Evolutionary conservation across 2,329 filamentous ascomycete species (phyloP).

Genomic region (Zalaria obscura): DNA sequence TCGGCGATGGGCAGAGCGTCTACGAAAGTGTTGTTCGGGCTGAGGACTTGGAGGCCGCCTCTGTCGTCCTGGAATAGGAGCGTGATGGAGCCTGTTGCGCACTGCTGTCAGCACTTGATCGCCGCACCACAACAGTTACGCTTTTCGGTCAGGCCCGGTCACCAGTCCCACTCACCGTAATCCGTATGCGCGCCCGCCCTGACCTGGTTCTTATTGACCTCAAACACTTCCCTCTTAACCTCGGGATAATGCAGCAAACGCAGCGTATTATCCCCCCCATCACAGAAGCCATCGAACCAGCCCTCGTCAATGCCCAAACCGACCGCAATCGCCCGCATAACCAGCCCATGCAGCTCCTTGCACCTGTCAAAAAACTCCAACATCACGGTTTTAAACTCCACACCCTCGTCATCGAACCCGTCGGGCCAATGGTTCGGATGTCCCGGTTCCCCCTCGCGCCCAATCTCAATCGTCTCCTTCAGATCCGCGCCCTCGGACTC

Average conservation of each 20-base stretch:
- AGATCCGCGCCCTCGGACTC: too few relatives aligned
- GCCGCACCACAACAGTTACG: not conserved
- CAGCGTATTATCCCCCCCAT: conserved; percentile 53
- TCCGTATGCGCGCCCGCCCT: conserved; percentile 67
- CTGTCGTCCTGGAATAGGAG: conserved; percentile 40
- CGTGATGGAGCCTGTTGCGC: conserved; percentile 26
- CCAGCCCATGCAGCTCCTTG: conserved; percentile 59
- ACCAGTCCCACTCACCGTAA: conserved; percentile 27
- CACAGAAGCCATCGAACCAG: conserved; percentile 67
- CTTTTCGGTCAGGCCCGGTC: too few relatives aligned
- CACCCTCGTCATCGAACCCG: conserved; percentile 33
- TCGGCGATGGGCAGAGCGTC: conserved; percentile 70
- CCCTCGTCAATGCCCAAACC: conserved; percentile 49
- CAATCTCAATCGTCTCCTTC: conserved; percentile 52
- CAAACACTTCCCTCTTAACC: conserved; percentile 44
- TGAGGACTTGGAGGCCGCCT: conserved; percentile 48
- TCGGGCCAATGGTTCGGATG: conserved; percentile 69
- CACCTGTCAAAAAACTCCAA: conserved; percentile 59
- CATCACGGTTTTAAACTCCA: conserved; percentile 60
- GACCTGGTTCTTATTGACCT: conserved; percentile 31
- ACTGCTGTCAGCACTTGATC: not conserved
- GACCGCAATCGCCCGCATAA: conserved; percentile 50
- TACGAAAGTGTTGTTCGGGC: conserved; percentile 57
- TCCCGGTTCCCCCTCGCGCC: conserved; percentile 43
- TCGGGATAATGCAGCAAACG: conserved; percentile 34